Conservation (phyloP, 2,329 filamentous ascomycete genomes). For the Exophiala phaeomuriformis region DNA sequence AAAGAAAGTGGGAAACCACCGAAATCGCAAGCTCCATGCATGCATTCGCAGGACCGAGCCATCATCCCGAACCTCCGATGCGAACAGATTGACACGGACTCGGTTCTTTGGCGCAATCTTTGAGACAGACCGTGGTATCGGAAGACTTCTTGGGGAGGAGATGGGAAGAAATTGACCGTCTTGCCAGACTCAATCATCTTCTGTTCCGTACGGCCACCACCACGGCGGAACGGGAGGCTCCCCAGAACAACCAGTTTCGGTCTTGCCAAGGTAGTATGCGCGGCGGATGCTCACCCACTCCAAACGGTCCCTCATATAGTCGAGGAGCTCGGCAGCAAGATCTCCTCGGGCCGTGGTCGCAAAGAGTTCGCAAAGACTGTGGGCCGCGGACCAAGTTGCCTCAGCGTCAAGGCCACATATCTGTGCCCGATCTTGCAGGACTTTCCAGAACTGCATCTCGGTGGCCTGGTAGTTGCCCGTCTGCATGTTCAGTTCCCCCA, state of each 20-base stretch:
- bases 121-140: no score
- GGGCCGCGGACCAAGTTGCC: not conserved
- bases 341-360: not conserved
- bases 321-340: not conserved
- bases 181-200: not conserved
- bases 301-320: not conserved
- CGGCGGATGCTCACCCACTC: constrained; percentile 1
- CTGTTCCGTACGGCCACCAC: constrained; percentile 2
- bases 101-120: no score
- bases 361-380: not conserved
- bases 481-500: not conserved
- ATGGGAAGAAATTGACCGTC: no score
- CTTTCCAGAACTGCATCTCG: not conserved
- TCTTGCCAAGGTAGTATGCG: not conserved
- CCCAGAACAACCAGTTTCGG: not conserved
- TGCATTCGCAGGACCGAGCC: no score
- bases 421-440: not conserved
- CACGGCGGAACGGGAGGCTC: not conserved
- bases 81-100: no score
- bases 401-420: not conserved
- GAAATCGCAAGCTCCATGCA: no score
- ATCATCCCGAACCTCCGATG: no score
- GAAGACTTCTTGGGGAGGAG: no score
- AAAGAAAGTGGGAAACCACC: no score
- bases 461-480: not conserved